These are phyloP conservation scores for Platanthera guangdongensis DNA, from an alignment of 106 monocot genomes.

Conservation along the genomic window DNA sequence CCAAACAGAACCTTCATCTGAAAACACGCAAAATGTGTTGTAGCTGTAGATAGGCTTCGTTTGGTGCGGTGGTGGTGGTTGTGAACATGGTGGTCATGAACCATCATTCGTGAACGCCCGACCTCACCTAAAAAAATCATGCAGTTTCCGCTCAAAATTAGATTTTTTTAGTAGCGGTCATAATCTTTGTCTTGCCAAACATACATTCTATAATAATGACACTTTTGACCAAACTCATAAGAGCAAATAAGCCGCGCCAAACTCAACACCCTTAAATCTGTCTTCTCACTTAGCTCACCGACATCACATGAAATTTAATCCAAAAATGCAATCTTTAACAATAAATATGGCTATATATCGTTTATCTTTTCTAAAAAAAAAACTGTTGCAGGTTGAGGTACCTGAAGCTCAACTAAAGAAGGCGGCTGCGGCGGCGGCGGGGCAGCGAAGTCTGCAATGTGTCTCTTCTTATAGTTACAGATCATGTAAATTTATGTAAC, in stretches of 20 bases:
- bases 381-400: constrained; percentile 1
- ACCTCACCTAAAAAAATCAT: not conserved
- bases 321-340: not conserved
- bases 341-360: not conserved
- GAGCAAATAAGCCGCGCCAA: no score
- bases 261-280: not conserved
- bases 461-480: no score
- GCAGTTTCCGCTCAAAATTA: not conserved
- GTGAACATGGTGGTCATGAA: no score
- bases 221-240: not conserved
- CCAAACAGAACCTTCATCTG: no score
- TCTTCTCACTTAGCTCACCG: not conserved
- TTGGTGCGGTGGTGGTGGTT: no score
- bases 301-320: not conserved
- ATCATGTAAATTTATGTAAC: no score
- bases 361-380: not conserved
- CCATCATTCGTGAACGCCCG: not conserved
- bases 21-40: no score
- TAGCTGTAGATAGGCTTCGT: no score
- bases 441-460: no score
- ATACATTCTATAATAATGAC: not conserved
- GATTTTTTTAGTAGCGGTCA: no score
- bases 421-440: not conserved
- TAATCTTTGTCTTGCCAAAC: not conserved
- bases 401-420: constrained; percentile 1